A percentile compares a stretch with the other conserved stretches of the same genome.
Evolutionary conservation across 1,284 basidiomycete genomes (phyloP).

Genomic region (Irpex lacteus): DNA sequence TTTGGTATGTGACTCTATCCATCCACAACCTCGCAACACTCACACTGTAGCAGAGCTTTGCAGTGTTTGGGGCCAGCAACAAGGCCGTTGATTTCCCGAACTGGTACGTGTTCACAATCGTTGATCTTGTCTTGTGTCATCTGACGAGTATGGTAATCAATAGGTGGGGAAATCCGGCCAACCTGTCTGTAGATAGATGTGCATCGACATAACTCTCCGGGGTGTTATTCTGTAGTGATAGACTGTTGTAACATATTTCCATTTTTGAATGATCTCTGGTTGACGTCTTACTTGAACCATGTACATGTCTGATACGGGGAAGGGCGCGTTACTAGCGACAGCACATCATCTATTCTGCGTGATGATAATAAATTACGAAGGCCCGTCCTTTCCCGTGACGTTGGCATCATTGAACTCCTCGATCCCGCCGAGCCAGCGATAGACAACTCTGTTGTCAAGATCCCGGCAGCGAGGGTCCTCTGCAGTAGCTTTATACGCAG

Average conservation of each 20-base stretch:
- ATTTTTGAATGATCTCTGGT: background rate
- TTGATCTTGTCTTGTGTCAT: slow-evolving; percentile 9
- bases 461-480: slow-evolving; percentile 1
- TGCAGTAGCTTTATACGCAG: background rate
- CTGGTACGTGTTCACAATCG: slow-evolving; percentile 20
- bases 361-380: background rate
- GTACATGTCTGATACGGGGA: too few species aligned
- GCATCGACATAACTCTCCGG: slow-evolving; percentile 13
- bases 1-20: slow-evolving; percentile 24
- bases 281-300: too few species aligned
- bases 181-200: slow-evolving; percentile 28
- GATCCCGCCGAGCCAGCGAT: background rate
- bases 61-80: slow-evolving; percentile 68
- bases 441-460: background rate
- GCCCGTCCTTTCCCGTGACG: background rate
- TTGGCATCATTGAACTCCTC: background rate
- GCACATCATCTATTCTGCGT: too few species aligned
- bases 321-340: too few species aligned
- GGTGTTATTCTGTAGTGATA: background rate
- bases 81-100: slow-evolving; percentile 51
- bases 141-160: background rate
- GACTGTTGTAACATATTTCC: background rate
- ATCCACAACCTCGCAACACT: background rate
- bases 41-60: slow-evolving; percentile 41
- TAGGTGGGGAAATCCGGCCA: slow-evolving; percentile 31